These are phyloP conservation scores for Heliamphora pulchella DNA, from an alignment of 179 eudicot genomes.

Conservation along the genomic window DNA sequence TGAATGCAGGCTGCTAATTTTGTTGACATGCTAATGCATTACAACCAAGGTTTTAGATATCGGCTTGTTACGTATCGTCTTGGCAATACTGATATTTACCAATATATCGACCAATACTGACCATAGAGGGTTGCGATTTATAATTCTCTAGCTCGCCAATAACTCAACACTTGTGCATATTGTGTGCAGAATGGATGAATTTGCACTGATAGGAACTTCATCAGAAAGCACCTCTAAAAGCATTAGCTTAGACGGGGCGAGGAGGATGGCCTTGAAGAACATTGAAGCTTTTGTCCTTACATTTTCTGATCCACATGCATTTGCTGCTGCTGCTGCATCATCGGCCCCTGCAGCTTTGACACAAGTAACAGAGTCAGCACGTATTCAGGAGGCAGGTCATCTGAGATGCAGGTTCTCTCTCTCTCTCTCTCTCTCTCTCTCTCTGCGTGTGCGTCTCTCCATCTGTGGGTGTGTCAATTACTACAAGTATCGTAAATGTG, in stretches of 20 bases:
- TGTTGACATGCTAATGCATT: too few species aligned
- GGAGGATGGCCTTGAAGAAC: conserved; percentile 80
- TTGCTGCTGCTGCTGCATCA: conserved; percentile 73
- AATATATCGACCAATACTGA: too few species aligned
- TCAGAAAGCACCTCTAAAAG: conserved; percentile 62
- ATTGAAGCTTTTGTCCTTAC: conserved; percentile 75
- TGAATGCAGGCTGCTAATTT: neutral
- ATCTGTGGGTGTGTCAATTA: neutral
- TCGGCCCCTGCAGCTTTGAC: conserved; percentile 72
- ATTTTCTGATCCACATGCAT: conserved; percentile 65
- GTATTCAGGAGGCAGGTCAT: conserved; percentile 94
- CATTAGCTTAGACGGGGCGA: conserved; percentile 63
- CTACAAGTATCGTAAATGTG: neutral
- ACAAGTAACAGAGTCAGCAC: conserved; percentile 80
- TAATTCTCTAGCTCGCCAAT: too few species aligned
- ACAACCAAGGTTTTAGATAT: too few species aligned
- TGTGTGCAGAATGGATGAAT: conserved; percentile 77
- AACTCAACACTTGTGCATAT: neutral
- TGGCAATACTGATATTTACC: too few species aligned
- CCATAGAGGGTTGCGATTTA: too few species aligned
- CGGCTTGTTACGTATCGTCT: too few species aligned
- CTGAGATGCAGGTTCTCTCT: conserved; percentile 87
- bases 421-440: conserved; percentile 11
- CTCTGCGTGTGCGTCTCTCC: neutral
- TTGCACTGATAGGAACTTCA: conserved; percentile 61